Conservation (phyloP, 306 rosid genomes). For the Cicer yamashitae region DNA sequence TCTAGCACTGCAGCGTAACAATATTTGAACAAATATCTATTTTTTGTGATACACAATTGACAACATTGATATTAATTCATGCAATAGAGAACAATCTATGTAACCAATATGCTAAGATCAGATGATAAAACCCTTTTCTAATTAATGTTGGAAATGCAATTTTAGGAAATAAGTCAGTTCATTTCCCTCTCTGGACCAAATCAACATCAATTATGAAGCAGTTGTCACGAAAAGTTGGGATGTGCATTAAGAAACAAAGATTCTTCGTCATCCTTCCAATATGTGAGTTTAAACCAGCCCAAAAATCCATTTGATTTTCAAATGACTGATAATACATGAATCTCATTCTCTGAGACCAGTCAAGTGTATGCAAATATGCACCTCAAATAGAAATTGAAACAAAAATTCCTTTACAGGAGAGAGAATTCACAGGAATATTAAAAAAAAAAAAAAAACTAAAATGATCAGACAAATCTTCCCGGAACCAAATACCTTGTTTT, state of each 20-base stretch:
- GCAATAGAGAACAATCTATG: constrained; percentile 13
- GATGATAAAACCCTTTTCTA: neutral
- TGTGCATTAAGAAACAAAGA: constrained; percentile 10
- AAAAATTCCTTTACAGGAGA: constrained; percentile 13
- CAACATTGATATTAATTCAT: constrained; percentile 10
- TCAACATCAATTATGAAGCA: constrained; percentile 5
- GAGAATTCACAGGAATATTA: neutral
- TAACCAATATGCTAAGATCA: neutral
- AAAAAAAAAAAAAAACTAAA: neutral
- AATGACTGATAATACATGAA: neutral
- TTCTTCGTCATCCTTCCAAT: neutral
- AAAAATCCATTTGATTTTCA: too few relatives aligned
- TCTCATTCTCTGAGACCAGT: constrained; percentile 17
- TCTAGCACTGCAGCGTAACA: too few relatives aligned
- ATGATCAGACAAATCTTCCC: neutral
- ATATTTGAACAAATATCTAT: too few relatives aligned
- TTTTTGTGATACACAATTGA: too few relatives aligned
- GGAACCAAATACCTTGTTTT: too few relatives aligned
- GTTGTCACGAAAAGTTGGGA: constrained; percentile 13
- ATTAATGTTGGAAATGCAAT: constrained; percentile 6
- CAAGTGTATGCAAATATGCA: neutral
- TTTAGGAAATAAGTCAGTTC: constrained; percentile 22
- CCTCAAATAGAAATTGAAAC: neutral
- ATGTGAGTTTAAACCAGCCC: constrained; percentile 13
- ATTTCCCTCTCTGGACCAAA: neutral